These are phyloP conservation scores for Penicillium canariense DNA, from an alignment of 495 filamentous ascomycete species.

Conservation along the genomic window DNA sequence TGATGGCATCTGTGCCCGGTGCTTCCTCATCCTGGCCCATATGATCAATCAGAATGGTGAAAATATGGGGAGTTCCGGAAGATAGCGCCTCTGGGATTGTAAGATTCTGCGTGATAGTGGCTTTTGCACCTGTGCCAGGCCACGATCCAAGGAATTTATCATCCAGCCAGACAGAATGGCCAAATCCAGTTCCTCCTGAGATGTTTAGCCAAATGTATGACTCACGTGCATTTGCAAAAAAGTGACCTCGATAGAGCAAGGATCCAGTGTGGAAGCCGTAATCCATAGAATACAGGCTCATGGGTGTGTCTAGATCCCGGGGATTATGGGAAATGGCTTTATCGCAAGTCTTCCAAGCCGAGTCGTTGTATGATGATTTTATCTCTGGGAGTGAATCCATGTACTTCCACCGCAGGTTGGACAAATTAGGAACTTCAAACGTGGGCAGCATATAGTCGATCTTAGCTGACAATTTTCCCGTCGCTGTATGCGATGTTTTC, in stretches of 20 bases:
- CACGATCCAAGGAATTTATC: conserved; percentile 50
- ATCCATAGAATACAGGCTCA: conserved; percentile 60
- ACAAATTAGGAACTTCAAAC: conserved; percentile 51
- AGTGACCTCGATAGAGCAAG: conserved; percentile 66
- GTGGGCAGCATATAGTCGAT: conserved; percentile 44
- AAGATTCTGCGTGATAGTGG: conserved; percentile 9
- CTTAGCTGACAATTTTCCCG: conserved; percentile 39
- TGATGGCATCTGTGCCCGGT: conserved; percentile 58
- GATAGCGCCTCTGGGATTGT: conserved; percentile 34
- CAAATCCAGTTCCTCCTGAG: conserved; percentile 59
- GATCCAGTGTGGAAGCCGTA: conserved; percentile 68
- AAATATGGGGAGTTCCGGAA: conserved; percentile 50
- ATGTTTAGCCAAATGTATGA: conserved; percentile 47
- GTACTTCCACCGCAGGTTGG: conserved; percentile 57
- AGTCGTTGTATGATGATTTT: conserved; percentile 56
- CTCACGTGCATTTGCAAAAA: conserved; percentile 59
- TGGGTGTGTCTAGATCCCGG: conserved; percentile 51
- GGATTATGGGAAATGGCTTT: conserved; percentile 54
- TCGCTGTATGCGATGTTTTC: conserved; percentile 22
- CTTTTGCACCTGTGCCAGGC: conserved; percentile 35
- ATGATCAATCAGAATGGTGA: conserved; percentile 66
- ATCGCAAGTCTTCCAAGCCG: conserved; percentile 51
- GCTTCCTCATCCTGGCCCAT: conserved; percentile 63
- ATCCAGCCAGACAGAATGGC: conserved; percentile 54
- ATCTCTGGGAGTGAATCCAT: conserved; percentile 67